These are phyloP conservation scores for Aspergillus pseudoglaucus DNA, from an alignment of 2,329 filamentous ascomycete species.

Conservation along the genomic window DNA sequence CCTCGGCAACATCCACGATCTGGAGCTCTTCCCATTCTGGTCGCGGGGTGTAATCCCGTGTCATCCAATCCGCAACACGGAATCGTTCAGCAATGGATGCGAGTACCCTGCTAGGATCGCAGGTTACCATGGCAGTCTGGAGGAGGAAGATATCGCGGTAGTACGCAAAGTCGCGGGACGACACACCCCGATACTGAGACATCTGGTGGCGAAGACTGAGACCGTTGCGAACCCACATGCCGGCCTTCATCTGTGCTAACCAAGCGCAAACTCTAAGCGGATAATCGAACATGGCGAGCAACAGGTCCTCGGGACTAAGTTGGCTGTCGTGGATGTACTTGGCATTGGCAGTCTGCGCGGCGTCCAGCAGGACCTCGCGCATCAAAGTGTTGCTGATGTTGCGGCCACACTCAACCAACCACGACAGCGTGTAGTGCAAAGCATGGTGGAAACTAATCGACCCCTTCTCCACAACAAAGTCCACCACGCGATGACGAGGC, in stretches of 20 bases:
- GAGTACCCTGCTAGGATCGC: conserved; percentile 73
- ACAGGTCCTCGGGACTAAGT: conserved; percentile 62
- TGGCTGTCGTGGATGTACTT: conserved; percentile 55
- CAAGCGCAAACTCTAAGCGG: conserved; percentile 90
- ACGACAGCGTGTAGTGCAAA: conserved; percentile 91
- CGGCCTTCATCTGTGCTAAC: conserved; percentile 96
- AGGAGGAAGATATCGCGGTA: conserved; percentile 92
- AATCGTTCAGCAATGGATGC: conserved; percentile 89
- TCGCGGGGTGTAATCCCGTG: conserved; percentile 68
- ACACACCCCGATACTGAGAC: conserved; percentile 82
- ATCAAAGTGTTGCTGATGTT: conserved; percentile 63
- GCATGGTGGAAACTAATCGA: conserved; percentile 97
- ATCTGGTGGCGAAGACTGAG: conserved; percentile 94
- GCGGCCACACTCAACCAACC: conserved; percentile 86
- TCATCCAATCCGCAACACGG: conserved; percentile 80
- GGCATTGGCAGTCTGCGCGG: conserved; percentile 46
- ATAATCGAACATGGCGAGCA: conserved; percentile 86
- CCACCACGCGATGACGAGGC: conserved; percentile 63
- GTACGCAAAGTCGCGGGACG: conserved; percentile 84
- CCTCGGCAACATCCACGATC: conserved; percentile 87
- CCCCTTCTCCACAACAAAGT: conserved; percentile 81
- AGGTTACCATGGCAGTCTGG: conserved; percentile 83
- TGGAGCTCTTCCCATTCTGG: conserved; percentile 78
- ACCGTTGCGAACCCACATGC: conserved; percentile 97
- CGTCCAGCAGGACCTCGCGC: conserved; percentile 63